phyloP scores from a whole-genome alignment of 2,329 filamentous ascomycete genomes.

The Penicillium sp. region DNA sequence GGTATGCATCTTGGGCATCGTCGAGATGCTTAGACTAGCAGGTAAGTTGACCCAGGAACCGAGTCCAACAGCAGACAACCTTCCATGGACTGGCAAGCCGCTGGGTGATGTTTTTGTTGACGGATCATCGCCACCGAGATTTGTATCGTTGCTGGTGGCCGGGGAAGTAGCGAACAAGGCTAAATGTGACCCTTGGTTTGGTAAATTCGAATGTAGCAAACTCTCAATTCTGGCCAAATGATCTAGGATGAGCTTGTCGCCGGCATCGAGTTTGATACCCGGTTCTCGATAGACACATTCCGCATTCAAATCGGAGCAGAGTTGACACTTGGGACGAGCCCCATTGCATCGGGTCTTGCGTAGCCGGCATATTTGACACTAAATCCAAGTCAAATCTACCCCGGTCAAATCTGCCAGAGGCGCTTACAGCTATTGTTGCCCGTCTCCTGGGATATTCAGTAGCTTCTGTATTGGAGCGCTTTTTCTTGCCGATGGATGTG shows the following conservation, averaged over 20 bases:
- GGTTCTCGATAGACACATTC: conserved; percentile 84
- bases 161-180: conserved; percentile 61
- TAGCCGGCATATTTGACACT: conserved; percentile 81
- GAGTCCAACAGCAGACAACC: conserved; percentile 63
- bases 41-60: conserved; percentile 67
- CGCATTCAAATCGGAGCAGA: conserved; percentile 77
- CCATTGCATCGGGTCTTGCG: conserved; percentile 79
- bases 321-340: conserved; percentile 77
- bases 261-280: conserved; percentile 81
- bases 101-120: conserved; percentile 39
- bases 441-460: conserved; percentile 36
- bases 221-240: conserved; percentile 75
- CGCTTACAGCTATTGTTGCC: conserved; percentile 36
- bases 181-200: conserved; percentile 30
- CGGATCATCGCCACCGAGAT: conserved; percentile 58
- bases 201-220: conserved; percentile 69
- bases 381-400: conserved; percentile 1
- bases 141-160: conserved; percentile 64
- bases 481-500: conserved; percentile 26
- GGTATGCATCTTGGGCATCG: conserved; percentile 81
- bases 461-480: conserved; percentile 32
- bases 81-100: conserved; percentile 14
- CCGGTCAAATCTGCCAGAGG: neutral
- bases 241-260: conserved; percentile 81
- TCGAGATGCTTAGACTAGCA: conserved; percentile 65